Evolutionary conservation across 805 yeast genomes (phyloP), one percentile per base, ranked within the genome.

Genomic region (Zygoascus flipseniorum): DNA sequence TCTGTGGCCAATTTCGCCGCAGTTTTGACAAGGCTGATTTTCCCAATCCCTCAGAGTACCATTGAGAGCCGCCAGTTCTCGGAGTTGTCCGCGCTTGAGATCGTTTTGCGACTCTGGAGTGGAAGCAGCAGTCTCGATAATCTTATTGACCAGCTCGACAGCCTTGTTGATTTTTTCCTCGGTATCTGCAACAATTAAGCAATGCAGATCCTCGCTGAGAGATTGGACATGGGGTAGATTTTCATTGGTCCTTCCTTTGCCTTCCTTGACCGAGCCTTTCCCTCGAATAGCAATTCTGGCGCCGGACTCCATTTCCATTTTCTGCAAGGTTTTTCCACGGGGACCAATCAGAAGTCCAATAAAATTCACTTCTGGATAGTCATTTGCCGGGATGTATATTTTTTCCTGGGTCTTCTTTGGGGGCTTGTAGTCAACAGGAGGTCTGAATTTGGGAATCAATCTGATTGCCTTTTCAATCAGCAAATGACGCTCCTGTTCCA

Each of bases 41-140:
- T 18, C 45, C 52, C 52, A 49, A 62, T 87, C 95, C 52, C 98
- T 78, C 47, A 89, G 74, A 0, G 99, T 93, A 69, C 99, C 99
- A 70, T 93, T 95, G 53, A 93, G 74, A 23, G 87, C 85, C 0
- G 99, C 99, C 61, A 93, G 76, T 64, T 92, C 96, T 58, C 96
- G 78, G 55, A 93, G 75, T 68, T 93, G 99, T 45, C 85, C 88
- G 55, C 97, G 76, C 64, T 93, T 93, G 66, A 87, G 76, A 58
- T 89, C 96, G 68, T 92, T 93, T 65, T 88, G 95, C 1, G 96
- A 97, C 58, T 86, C 92, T 1, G 99, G 99, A 0, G 95, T 82
- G 18, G 82, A 76, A 1, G 90, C 86, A 0, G 97, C 97, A 57
- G 83, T 85, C 52, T 86, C 81, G 14, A 95, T 81, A 51, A 93